These are phyloP conservation scores for Quercus dentata DNA, from an alignment of 306 rosid genomes.

Conservation along the genomic window DNA sequence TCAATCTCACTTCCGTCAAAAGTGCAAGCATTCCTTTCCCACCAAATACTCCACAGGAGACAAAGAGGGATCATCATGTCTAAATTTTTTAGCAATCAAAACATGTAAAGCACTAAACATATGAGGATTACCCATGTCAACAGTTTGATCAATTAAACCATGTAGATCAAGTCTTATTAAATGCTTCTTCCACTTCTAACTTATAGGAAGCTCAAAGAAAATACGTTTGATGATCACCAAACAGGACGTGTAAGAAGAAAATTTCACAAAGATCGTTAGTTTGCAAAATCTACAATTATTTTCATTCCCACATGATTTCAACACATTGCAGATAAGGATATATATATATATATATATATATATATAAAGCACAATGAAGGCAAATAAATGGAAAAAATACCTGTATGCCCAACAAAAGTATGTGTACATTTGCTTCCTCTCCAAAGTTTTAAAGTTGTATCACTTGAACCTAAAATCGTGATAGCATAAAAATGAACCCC, in stretches of 20 bases:
- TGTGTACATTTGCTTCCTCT: slow-evolving; percentile 72
- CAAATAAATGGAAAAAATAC: slow-evolving; percentile 26
- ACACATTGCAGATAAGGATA: background rate
- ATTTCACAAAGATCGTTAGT: background rate
- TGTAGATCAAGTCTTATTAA: background rate
- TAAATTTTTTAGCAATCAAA: background rate
- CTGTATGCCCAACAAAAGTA: slow-evolving; percentile 88
- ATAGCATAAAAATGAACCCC: slow-evolving; percentile 20
- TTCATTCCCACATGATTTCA: background rate
- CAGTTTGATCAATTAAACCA: background rate
- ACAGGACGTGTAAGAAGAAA: background rate
- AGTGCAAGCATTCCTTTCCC: too few relatives aligned
- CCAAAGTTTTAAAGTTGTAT: slow-evolving; percentile 85
- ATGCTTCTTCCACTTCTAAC: background rate
- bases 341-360: too few relatives aligned
- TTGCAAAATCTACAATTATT: background rate
- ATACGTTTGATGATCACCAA: too few relatives aligned
- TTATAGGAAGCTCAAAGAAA: background rate
- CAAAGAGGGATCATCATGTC: too few relatives aligned
- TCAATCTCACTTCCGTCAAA: too few relatives aligned
- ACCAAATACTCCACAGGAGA: too few relatives aligned
- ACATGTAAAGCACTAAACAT: background rate
- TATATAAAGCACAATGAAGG: background rate
- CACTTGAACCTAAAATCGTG: slow-evolving; percentile 74
- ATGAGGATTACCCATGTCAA: background rate